Percentiles rank a stretch among this genome's conserved stretches.
Conservation (phyloP, 176 grass and related monocot species). For the Elymus sibiricus region DNA sequence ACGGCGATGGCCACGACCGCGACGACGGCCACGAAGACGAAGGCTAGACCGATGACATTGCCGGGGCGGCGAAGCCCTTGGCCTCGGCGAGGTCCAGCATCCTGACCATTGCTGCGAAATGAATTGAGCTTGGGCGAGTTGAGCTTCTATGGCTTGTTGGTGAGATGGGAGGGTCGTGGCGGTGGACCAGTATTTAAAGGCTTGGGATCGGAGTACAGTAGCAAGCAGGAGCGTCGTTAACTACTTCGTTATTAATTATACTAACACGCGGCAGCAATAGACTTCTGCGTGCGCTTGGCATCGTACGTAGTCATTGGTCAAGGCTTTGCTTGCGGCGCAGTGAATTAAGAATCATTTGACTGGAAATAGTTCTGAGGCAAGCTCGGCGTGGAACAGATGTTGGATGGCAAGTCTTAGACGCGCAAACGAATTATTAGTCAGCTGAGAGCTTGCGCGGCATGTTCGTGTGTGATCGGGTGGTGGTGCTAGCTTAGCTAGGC, state of each 20-base stretch:
- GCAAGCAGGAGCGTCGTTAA: neutral
- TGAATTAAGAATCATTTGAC: neutral
- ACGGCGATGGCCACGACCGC: neutral
- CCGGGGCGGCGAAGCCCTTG: neutral
- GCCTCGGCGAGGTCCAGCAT: neutral
- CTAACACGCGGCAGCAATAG: neutral
- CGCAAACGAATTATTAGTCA: neutral
- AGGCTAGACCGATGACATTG: neutral
- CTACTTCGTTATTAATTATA: neutral
- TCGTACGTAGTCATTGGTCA: too few relatives aligned
- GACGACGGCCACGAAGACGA: neutral
- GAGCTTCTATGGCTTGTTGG: neutral
- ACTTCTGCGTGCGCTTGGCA: neutral
- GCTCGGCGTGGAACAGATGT: neutral
- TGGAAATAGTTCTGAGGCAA: neutral
- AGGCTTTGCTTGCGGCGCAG: neutral
- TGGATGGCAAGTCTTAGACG: neutral
- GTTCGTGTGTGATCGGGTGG: neutral
- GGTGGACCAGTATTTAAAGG: neutral
- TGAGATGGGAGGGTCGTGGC: neutral
- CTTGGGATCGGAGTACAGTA: neutral
- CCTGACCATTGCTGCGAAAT: neutral
- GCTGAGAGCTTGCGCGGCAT: neutral
- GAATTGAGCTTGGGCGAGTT: neutral
- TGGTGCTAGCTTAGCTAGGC: too few relatives aligned